A percentile compares a stretch with the other conserved stretches of the same genome.
phyloP scores from a whole-genome alignment of 73 alveolate genomes.

The Tetrahymena elliotti region DNA sequence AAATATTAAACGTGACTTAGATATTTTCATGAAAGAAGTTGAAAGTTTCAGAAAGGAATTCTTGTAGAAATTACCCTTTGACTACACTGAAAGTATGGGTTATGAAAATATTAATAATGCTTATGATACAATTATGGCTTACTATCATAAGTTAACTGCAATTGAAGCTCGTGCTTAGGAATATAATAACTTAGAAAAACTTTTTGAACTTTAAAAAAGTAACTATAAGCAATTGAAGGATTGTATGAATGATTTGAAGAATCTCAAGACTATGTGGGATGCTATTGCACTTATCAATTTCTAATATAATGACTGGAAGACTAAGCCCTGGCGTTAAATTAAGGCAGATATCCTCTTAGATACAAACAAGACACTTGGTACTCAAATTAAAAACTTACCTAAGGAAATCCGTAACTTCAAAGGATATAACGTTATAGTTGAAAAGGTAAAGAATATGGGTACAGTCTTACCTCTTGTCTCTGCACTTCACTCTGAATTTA shows the following conservation, averaged over 20 bases:
- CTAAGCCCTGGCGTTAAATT: constrained; percentile 97
- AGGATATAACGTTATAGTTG: constrained; percentile 79
- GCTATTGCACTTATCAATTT: constrained; percentile 83
- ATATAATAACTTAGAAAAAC: constrained; percentile 86
- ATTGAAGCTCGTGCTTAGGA: constrained; percentile 84
- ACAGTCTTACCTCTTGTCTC: constrained; percentile 90
- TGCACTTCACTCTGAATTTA: constrained; percentile 92
- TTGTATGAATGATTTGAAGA: constrained; percentile 86
- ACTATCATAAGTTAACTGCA: constrained; percentile 62
- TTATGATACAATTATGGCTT: constrained; percentile 71
- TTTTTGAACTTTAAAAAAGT: constrained; percentile 87
- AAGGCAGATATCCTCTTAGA: constrained; percentile 96
- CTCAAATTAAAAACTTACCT: constrained; percentile 77
- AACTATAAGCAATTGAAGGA: constrained; percentile 92
- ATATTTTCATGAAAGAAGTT: constrained; percentile 76
- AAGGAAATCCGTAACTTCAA: constrained; percentile 81
- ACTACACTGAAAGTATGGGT: constrained; percentile 60
- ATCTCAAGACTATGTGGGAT: constrained; percentile 98
- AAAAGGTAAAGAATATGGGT: constrained; percentile 92
- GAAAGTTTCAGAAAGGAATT: constrained; percentile 89
- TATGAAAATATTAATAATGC: constrained; percentile 70
- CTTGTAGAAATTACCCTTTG: constrained; percentile 77
- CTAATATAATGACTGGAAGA: constrained; percentile 98
- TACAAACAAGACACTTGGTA: constrained; percentile 88
- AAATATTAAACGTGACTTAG: constrained; percentile 83